These are phyloP conservation scores for Suillus luteus DNA, from an alignment of 768 basidiomycete species.

Conservation along the genomic window DNA sequence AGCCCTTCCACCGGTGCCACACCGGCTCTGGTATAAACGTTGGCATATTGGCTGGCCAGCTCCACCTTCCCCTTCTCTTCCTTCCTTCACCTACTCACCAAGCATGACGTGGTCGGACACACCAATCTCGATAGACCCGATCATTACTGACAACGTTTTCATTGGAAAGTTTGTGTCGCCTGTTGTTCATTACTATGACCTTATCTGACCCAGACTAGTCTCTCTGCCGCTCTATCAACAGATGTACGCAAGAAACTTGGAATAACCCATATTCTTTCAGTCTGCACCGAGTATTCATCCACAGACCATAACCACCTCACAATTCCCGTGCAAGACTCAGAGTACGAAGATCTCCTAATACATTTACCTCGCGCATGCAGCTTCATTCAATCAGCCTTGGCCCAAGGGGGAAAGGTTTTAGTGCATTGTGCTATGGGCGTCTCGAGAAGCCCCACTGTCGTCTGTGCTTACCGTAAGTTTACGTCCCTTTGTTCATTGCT, in stretches of 20 bases:
- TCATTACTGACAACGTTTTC: conserved; percentile 35
- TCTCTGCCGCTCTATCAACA: conserved; percentile 36
- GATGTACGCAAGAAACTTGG: conserved; percentile 35
- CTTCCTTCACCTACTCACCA: conserved; percentile 1
- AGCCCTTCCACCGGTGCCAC: not conserved
- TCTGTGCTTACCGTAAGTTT: conserved; percentile 55
- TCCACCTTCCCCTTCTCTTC: conserved; percentile 15
- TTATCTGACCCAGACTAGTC: conserved; percentile 20
- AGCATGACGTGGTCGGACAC: conserved; percentile 32
- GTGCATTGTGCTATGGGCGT: conserved; percentile 78
- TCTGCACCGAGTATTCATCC: conserved; percentile 56
- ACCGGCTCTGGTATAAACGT: conserved; percentile 11
- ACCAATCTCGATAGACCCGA: conserved; percentile 28
- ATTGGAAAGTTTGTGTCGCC: conserved; percentile 38
- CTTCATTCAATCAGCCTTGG: conserved; percentile 64
- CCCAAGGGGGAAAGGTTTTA: conserved; percentile 54
- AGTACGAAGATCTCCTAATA: conserved; percentile 61
- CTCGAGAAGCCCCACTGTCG: conserved; percentile 64
- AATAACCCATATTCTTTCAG: conserved; percentile 58
- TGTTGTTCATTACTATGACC: not conserved
- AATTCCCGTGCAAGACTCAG: conserved; percentile 44
- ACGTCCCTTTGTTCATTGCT: conserved; percentile 2
- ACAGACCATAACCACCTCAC: conserved; percentile 39
- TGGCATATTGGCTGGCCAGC: conserved; percentile 12
- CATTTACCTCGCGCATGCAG: conserved; percentile 57